Base-by-base conservation (phyloP, 495 filamentous ascomycete genomes). In the Cercophora scortea region DNA sequence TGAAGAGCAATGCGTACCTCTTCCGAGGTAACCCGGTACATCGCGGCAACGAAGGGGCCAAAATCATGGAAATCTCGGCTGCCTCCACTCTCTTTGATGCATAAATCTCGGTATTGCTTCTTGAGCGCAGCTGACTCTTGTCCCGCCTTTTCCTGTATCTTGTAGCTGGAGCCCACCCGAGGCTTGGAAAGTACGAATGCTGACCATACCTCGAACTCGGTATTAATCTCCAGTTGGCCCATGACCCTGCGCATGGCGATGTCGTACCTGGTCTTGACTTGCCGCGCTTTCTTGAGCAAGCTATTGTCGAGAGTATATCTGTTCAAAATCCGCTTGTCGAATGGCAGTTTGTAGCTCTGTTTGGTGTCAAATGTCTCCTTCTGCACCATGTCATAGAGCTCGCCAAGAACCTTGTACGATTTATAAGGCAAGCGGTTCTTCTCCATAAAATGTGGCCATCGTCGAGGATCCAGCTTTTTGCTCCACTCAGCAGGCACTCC, bases 391-490 rank as follows among this genome's bases (percentile, higher is more conserved):
- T 96, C 88, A 49, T 91, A 99, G 3, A 99, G 78, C 49, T 86
- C 76, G 1, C 93, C 93, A 1, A 99, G 77, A 13, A 94, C 79
- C 44, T 79, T 88, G 0, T 51, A 61, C 0, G 94, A 97, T 3
- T 65, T 68, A 55, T 94, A 93, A 0, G 73, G 73, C 42, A 69
- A 69, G 17, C 72, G 45, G 11, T 70, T 72, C 58, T 87, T 91
- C 54, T 94, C 87, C 87, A 96, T 95, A 59, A 94, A 98, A 61
- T 98, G 93, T 0, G 93, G 93, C 75, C 82, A 96, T 45, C 63
- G 67, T 2, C 51, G 67, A 0, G 85, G 81, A 9, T 77, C 70
- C 1, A 94, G 71, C 2, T 74, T 69, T 35, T 74, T 75, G 1
- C 72, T 70, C 78, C 95, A 86, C 4, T 73, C 57, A 2, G 90